phyloP scores from a whole-genome alignment of 1,139 yeast species.

The Maudiozyma humilis region DNA sequence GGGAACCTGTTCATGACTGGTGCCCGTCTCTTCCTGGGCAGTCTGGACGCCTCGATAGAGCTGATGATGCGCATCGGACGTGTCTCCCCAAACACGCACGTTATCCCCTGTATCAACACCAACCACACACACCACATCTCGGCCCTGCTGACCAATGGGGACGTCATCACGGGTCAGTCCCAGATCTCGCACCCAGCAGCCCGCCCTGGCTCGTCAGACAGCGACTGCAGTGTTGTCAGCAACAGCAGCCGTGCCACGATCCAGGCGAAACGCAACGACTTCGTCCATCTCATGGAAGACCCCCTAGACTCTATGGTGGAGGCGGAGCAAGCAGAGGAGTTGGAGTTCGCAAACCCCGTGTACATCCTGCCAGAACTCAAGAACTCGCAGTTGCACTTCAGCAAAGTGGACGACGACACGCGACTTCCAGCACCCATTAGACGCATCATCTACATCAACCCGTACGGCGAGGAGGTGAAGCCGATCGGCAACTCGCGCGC shows the following conservation, averaged over 20 bases:
- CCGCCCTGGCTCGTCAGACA: constrained; percentile 6
- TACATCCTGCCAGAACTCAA: constrained; percentile 67
- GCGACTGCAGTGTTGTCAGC: background rate
- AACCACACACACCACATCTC: constrained; percentile 82
- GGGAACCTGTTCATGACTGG: constrained; percentile 85
- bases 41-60: constrained; percentile 77
- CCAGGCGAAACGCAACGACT: constrained; percentile 1
- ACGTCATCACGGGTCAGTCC: constrained; percentile 82
- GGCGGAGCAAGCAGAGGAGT: constrained; percentile 32
- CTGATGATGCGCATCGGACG: constrained; percentile 60
- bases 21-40: constrained; percentile 71
- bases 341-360: constrained; percentile 52
- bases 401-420: constrained; percentile 44
- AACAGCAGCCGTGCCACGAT: background rate
- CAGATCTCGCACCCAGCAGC: constrained; percentile 78
- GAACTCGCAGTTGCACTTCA: constrained; percentile 65
- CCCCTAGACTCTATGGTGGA: constrained; percentile 19
- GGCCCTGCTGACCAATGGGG: constrained; percentile 63
- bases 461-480: constrained; percentile 79
- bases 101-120: constrained; percentile 76
- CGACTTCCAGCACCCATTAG: constrained; percentile 71
- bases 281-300: constrained; percentile 3
- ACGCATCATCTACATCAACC: constrained; percentile 72
- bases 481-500: constrained; percentile 70
- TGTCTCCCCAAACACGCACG: constrained; percentile 47